phyloP scores from a whole-genome alignment of 441 rosid species.

The Mallotus repandus region DNA sequence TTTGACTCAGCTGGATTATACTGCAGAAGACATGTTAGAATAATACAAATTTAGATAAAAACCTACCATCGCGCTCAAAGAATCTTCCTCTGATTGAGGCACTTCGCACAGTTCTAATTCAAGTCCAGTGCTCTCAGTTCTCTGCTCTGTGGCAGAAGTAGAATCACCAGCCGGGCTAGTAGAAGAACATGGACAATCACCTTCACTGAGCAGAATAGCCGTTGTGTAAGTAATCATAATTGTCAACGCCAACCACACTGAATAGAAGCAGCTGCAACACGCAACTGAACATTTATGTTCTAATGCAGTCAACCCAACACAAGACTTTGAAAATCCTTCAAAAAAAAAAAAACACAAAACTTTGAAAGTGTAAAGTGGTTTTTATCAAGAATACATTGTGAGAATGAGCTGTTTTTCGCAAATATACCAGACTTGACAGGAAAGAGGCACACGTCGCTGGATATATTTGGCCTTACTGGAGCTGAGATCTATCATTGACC shows the following conservation, averaged over 20 bases:
- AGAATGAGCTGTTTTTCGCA: constrained; percentile 65
- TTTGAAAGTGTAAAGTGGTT: neutral
- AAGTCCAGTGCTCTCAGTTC: constrained; percentile 32
- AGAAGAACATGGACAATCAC: constrained; percentile 29
- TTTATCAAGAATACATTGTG: constrained; percentile 19
- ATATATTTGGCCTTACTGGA: constrained; percentile 78
- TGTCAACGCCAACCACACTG: neutral
- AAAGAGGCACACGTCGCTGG: constrained; percentile 51
- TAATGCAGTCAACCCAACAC: neutral
- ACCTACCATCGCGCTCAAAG: constrained; percentile 3
- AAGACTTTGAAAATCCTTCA: neutral
- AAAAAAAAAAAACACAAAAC: neutral
- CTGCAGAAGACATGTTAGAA: too few relatives aligned
- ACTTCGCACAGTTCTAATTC: constrained; percentile 26
- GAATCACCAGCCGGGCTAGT: constrained; percentile 18
- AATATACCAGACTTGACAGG: constrained; percentile 73
- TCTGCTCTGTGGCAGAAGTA: constrained; percentile 14
- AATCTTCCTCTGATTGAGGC: constrained; percentile 30
- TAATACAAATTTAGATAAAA: too few relatives aligned
- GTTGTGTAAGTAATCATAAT: neutral
- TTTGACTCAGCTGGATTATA: too few relatives aligned
- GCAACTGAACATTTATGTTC: neutral
- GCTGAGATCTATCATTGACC: constrained; percentile 65
- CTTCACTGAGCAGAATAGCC: constrained; percentile 1
- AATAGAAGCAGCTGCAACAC: neutral